These are phyloP conservation scores for Aegle marmelos DNA, from an alignment of 345 rosid genomes.

Conservation along the genomic window DNA sequence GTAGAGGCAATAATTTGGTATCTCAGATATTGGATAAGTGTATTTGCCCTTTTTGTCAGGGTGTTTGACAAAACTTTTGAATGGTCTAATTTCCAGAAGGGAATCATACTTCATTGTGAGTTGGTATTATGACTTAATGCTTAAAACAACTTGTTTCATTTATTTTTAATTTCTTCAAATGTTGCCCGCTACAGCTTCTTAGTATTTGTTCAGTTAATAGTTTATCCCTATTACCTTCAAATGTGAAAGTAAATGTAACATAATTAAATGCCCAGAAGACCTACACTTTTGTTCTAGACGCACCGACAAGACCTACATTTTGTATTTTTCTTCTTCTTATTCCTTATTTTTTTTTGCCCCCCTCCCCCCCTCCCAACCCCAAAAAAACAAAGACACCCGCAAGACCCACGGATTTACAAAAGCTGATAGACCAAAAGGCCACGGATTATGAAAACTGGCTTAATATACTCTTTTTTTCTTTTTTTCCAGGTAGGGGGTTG, in stretches of 20 bases:
- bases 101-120: neutral
- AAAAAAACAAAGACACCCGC: too few species aligned
- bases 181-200: neutral
- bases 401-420: neutral
- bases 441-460: too few species aligned
- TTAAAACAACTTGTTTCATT: neutral
- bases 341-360: too few species aligned
- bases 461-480: too few species aligned
- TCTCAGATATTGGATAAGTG: neutral
- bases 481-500: too few species aligned
- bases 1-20: slow-evolving; percentile 12
- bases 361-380: too few species aligned
- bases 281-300: too few species aligned
- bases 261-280: neutral
- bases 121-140: neutral
- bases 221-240: neutral
- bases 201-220: neutral
- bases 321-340: too few species aligned
- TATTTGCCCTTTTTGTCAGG: neutral
- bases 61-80: neutral
- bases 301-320: too few species aligned
- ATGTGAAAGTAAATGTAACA: neutral
- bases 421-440: neutral
- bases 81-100: neutral
- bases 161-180: neutral